These are phyloP conservation scores for Pestalotiopsis sp. DNA, from an alignment of 2,329 filamentous ascomycete genomes.

Conservation along the genomic window DNA sequence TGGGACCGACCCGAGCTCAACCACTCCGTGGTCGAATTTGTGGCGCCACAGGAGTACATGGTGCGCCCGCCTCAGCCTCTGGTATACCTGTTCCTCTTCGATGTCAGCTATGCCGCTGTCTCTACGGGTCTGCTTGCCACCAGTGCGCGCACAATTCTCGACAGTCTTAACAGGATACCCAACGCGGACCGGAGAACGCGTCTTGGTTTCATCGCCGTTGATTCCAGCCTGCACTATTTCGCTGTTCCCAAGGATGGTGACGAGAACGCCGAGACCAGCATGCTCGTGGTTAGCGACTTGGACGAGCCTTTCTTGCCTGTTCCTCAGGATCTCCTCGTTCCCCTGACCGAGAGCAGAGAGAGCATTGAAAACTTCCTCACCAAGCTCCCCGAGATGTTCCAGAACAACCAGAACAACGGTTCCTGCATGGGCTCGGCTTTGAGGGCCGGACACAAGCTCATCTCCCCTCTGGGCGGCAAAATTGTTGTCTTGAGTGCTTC, in stretches of 20 bases:
- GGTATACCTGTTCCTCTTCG: constrained; percentile 93
- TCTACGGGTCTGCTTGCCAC: constrained; percentile 91
- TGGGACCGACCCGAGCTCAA: constrained; percentile 94
- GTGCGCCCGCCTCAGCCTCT: constrained; percentile 93
- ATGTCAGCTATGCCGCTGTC: constrained; percentile 88
- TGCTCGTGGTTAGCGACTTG: constrained; percentile 92
- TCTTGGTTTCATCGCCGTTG: constrained; percentile 92
- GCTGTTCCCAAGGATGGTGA: constrained; percentile 86
- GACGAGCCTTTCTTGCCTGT: constrained; percentile 97
- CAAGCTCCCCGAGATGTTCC: constrained; percentile 95
- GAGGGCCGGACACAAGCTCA: constrained; percentile 91
- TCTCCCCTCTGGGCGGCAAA: constrained; percentile 91
- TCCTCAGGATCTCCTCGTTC: constrained; percentile 86
- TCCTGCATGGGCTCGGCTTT: constrained; percentile 97
- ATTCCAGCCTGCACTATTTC: constrained; percentile 95
- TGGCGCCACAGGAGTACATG: constrained; percentile 99
- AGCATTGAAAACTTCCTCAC: constrained; percentile 90
- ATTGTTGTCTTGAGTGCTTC: constrained; percentile 89
- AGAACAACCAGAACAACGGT: constrained; percentile 83
- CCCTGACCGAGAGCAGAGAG: constrained; percentile 81
- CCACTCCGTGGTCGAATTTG: constrained; percentile 94
- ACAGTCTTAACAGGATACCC: constrained; percentile 95
- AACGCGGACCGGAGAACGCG: constrained; percentile 92
- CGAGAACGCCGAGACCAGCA: constrained; percentile 80
- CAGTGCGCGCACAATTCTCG: constrained; percentile 87